Base-by-base conservation (phyloP, 2,329 filamentous ascomycete genomes). In the Colletotrichum chlorophyti region DNA sequence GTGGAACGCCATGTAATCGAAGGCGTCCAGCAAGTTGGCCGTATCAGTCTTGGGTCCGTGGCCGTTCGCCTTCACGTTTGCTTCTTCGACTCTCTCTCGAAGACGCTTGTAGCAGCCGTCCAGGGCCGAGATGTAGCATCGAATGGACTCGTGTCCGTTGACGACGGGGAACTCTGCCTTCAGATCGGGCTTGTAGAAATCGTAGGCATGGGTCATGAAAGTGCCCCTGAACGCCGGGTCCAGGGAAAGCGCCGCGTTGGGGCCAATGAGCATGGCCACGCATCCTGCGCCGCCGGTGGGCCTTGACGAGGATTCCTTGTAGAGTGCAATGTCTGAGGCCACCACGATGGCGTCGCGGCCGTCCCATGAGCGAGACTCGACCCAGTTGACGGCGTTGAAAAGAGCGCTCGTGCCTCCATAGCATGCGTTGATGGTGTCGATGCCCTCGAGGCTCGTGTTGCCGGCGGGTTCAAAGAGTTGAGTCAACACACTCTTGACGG, bases 111-210 rank as follows among this genome's bases (percentile, higher is more conserved):
- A 86, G 81, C 93, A 94, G 63, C 88, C 89, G 71, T 94, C 91
- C 21, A 93, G 86, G 45, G 91, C 90, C 78, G 90, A 84, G 64
- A 82, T 90, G 78, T 94, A 94, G 83, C 91, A 94, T 75, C 80
- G 88, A 73, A 92, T 75, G 42, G 91, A 93, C 83, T 87, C 93
- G 74, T 93, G 90, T 59, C 91, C 91, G 68, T 94, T 91, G 53
- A 94, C 91, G 69, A 91, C 87, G 63, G 91, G 91, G 78, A 93
- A 94, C 78, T 94, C 91, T 83, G 88, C 91, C 69, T 90, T 90
- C 65, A 94, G 81, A 75, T 94, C 91, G 69, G 91, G 90, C 86
- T 94, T 94, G 86, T 92, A 94, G 75, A 94, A 94, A 75, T 94
- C 91, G 75, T 93, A 95, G 68, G 88, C 88, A 78, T 94, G 91